These are phyloP conservation scores for Trichoderma sp. DNA, from an alignment of 2,329 filamentous ascomycete species.

Conservation along the genomic window DNA sequence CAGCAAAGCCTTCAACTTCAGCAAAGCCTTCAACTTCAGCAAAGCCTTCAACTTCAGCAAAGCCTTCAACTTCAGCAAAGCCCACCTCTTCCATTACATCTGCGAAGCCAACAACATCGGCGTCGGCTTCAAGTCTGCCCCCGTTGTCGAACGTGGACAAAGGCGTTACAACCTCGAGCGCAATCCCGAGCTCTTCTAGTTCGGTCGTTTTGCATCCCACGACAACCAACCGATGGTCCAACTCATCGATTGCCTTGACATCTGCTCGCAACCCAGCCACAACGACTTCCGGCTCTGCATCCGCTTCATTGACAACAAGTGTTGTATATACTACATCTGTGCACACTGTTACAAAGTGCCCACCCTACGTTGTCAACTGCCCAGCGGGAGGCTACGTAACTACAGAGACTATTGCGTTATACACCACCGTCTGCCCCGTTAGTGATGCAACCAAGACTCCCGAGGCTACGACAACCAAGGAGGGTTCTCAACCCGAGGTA, in stretches of 20 bases:
- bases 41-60: conserved; percentile 2
- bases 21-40: conserved; percentile 4
- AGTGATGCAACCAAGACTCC: conserved; percentile 28
- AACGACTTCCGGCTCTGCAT: conserved; percentile 3
- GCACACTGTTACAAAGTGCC: conserved; percentile 59
- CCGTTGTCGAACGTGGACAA: not conserved
- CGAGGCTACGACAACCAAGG: conserved; percentile 16
- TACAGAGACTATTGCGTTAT: conserved; percentile 45
- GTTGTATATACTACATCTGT: conserved; percentile 46
- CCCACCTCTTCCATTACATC: conserved; percentile 4
- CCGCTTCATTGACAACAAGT: conserved; percentile 35
- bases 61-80: conserved; percentile 23
- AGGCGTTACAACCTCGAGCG: not conserved
- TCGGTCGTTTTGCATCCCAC: conserved; percentile 10
- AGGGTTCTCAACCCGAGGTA: conserved; percentile 26
- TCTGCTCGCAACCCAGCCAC: conserved; percentile 1
- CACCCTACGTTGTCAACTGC: conserved; percentile 45
- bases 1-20: conserved; percentile 23
- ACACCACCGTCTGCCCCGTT: conserved; percentile 50
- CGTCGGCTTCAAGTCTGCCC: conserved; percentile 7
- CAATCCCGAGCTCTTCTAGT: not conserved
- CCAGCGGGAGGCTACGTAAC: conserved; percentile 40
- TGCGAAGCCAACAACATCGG: conserved; percentile 13
- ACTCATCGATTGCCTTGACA: conserved; percentile 26
- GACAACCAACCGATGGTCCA: conserved; percentile 21